phyloP scores from a whole-genome alignment of 768 basidiomycete species.

The Tephrocybe sp. region DNA sequence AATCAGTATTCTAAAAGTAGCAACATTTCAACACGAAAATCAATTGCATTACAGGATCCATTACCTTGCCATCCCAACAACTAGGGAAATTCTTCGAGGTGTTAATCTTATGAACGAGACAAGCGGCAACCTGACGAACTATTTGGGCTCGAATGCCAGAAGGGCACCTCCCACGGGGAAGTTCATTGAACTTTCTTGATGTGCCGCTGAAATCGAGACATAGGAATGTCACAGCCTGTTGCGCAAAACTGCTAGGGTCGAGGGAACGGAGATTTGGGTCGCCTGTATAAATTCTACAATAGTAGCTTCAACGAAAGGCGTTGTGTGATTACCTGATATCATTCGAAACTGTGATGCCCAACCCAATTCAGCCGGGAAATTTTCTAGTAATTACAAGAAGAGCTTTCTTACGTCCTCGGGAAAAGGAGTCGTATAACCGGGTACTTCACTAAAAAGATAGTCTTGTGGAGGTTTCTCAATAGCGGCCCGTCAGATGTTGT shows the following conservation, averaged over 20 bases:
- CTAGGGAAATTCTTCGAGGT: conserved; percentile 26
- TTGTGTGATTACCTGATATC: conserved; percentile 31
- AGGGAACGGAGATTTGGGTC: conserved; percentile 32
- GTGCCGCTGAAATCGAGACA: conserved; percentile 39
- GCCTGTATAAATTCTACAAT: conserved; percentile 15
- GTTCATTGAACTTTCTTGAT: conserved; percentile 27
- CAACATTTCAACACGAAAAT: too few relatives aligned
- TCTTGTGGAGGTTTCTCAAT: conserved; percentile 19
- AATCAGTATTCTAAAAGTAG: conserved; percentile 36
- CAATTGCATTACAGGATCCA: too few relatives aligned
- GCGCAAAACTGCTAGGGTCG: conserved; percentile 30
- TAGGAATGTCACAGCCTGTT: conserved; percentile 36
- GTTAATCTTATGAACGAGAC: not conserved
- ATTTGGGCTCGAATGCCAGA: conserved; percentile 36
- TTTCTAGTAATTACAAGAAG: not conserved
- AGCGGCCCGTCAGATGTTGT: not conserved
- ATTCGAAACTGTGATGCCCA: conserved; percentile 32
- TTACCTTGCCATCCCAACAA: conserved; percentile 36
- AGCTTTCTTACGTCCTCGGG: conserved; percentile 32
- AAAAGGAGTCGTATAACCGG: conserved; percentile 35
- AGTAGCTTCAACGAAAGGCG: not conserved
- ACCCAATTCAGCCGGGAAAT: too few relatives aligned
- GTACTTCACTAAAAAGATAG: conserved; percentile 31
- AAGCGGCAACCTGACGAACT: conserved; percentile 17
- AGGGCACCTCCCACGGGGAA: conserved; percentile 31